These are phyloP conservation scores for Vitis hybrid DNA, from an alignment of 177 flowering plant genomes.

Conservation along the genomic window DNA sequence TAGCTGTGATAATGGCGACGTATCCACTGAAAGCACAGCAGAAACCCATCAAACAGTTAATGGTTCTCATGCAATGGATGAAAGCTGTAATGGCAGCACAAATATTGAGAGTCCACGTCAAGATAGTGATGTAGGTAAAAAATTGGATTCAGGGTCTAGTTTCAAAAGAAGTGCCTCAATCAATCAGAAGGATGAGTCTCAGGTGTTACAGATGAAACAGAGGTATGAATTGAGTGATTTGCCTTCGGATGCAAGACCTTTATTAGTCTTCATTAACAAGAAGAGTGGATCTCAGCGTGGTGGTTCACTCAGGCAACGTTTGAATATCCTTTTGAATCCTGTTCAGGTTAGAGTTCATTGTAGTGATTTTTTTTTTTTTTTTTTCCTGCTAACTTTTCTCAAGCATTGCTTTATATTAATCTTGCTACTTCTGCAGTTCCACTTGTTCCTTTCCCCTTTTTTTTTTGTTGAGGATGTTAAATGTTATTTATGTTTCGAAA, in stretches of 20 bases:
- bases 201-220: conserved; percentile 43
- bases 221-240: conserved; percentile 75
- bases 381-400: background rate
- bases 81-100: conserved; percentile 37
- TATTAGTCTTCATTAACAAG: conserved; percentile 86
- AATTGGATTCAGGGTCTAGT: conserved; percentile 35
- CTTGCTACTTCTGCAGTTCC: background rate
- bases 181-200: conserved; percentile 61
- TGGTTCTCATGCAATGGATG: conserved; percentile 43
- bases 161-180: conserved; percentile 44
- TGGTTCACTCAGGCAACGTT: conserved; percentile 66
- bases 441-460: no score
- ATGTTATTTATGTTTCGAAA: no score
- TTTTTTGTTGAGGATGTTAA: no score
- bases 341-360: conserved; percentile 59
- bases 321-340: conserved; percentile 86
- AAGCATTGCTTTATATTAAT: background rate
- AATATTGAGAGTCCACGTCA: conserved; percentile 17
- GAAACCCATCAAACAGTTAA: conserved; percentile 34
- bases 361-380: background rate
- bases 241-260: conserved; percentile 85
- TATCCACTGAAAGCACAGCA: conserved; percentile 53
- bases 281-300: conserved; percentile 98
- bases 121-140: conserved; percentile 37
- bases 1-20: conserved; percentile 35